phyloP scores from a whole-genome alignment of 345 rosid genomes.

The Fremontodendron californicum region DNA sequence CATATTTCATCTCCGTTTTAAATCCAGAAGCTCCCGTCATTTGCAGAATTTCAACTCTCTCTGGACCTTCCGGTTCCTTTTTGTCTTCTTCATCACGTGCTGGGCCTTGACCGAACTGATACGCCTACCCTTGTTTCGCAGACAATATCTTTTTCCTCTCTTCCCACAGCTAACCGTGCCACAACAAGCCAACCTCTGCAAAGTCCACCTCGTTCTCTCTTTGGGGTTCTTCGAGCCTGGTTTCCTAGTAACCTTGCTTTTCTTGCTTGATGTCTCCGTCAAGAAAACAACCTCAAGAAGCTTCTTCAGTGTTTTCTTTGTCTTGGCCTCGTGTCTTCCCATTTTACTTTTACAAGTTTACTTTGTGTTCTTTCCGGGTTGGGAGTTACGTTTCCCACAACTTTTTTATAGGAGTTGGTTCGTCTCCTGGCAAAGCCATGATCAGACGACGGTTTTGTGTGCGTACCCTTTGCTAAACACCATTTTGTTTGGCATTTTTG shows the following conservation, averaged over 20 bases:
- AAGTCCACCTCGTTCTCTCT: slow-evolving; percentile 41
- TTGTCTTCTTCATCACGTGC: slow-evolving; percentile 36
- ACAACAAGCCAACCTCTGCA: slow-evolving; percentile 31
- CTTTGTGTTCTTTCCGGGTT: slow-evolving; percentile 16
- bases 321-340: slow-evolving; percentile 46
- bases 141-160: not conserved
- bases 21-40: slow-evolving; percentile 33
- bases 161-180: slow-evolving; percentile 10
- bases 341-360: slow-evolving; percentile 31
- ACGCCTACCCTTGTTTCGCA: slow-evolving; percentile 39
- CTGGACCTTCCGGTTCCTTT: slow-evolving; percentile 54
- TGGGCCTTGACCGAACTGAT: slow-evolving; percentile 45
- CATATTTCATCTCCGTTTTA: slow-evolving; percentile 43
- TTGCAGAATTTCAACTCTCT: slow-evolving; percentile 54
- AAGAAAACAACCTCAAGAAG: slow-evolving; percentile 30
- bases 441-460: slow-evolving; percentile 32
- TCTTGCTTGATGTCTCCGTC: slow-evolving; percentile 50
- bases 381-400: slow-evolving; percentile 14
- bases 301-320: slow-evolving; percentile 32
- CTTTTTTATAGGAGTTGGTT: slow-evolving; percentile 28
- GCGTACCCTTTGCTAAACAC: slow-evolving; percentile 44
- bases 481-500: slow-evolving; percentile 41
- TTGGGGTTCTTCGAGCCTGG: slow-evolving; percentile 57
- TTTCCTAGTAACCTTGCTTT: slow-evolving; percentile 48
- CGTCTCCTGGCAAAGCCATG: not conserved